A percentile compares a stretch with the other conserved stretches of the same genome.
These are phyloP conservation scores for Holtermannia corniformis DNA, from an alignment of 768 basidiomycete species.

Conservation along the genomic window DNA sequence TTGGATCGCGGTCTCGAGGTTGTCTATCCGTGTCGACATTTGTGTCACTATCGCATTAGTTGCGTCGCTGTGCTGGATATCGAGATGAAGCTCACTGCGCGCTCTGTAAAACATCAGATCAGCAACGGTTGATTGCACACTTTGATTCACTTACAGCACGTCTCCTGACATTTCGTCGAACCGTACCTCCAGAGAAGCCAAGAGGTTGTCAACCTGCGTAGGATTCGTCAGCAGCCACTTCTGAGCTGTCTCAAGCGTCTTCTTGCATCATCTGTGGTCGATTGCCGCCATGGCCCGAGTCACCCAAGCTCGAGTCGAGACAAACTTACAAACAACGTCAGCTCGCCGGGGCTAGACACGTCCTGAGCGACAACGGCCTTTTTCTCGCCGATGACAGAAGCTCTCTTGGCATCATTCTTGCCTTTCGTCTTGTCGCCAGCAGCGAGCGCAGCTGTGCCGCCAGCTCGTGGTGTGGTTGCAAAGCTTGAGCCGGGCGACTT, in stretches of 20 bases:
- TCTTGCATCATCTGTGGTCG: background rate
- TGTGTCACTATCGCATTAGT: conserved; percentile 59
- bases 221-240: background rate
- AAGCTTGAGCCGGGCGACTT: too few relatives aligned
- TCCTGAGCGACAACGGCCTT: conserved; percentile 12
- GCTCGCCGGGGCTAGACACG: conserved; percentile 71
- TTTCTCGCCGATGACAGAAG: background rate
- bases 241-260: conserved; percentile 1
- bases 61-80: conserved; percentile 1
- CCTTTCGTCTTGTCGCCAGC: background rate
- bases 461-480: background rate
- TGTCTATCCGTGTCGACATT: conserved; percentile 85
- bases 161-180: conserved; percentile 90
- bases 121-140: conserved; percentile 49
- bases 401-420: background rate
- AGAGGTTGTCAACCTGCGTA: conserved; percentile 76
- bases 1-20: conserved; percentile 79
- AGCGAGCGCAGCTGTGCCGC: background rate
- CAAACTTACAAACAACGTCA: conserved; percentile 92
- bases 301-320: too few relatives aligned
- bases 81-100: background rate
- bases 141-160: conserved; percentile 61
- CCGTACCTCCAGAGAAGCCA: conserved; percentile 78
- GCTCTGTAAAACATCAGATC: conserved; percentile 3
- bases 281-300: conserved; percentile 1